A percentile compares a stretch with the other conserved stretches of the same genome.
Conservation (phyloP, 1,284 basidiomycete species). For the Peniophora sp. region DNA sequence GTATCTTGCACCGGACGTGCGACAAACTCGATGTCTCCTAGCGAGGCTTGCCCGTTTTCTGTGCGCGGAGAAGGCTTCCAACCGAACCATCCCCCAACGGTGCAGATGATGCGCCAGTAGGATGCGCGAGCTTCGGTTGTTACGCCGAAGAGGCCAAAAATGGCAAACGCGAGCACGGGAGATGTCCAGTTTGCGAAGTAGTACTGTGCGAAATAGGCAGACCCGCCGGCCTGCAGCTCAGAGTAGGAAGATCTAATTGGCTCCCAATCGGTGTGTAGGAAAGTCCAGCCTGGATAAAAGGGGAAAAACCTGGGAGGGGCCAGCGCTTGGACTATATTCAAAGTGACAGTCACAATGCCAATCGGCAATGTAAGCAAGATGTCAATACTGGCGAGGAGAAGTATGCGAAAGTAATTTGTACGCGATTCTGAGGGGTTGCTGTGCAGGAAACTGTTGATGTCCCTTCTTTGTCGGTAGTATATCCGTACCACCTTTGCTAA, state of each 20-base stretch:
- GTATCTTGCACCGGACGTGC: too few relatives aligned
- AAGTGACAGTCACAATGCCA: not conserved
- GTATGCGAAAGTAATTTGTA: not conserved
- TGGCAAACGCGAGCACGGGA: not conserved
- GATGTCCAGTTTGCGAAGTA: not conserved
- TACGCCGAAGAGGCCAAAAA: not conserved
- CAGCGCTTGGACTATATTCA: not conserved
- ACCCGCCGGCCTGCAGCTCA: not conserved
- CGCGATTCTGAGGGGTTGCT: not conserved
- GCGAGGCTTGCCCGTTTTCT: too few relatives aligned
- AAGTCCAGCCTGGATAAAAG: not conserved
- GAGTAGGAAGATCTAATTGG: too few relatives aligned
- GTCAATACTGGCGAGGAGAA: not conserved
- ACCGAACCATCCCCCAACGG: not conserved
- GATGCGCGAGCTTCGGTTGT: not conserved
- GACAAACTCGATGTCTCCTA: too few relatives aligned
- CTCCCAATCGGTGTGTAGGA: not conserved
- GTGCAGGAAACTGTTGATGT: not conserved
- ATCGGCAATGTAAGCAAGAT: not conserved
- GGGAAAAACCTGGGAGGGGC: not conserved
- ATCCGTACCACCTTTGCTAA: not conserved
- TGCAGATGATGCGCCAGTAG: not conserved
- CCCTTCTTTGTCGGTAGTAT: not conserved
- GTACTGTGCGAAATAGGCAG: not conserved
- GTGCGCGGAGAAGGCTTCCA: not conserved